Evolutionary conservation across 1,139 yeast species (phyloP), one percentile per base, ranked within the genome.

Genomic region (Taphrina pruni): DNA sequence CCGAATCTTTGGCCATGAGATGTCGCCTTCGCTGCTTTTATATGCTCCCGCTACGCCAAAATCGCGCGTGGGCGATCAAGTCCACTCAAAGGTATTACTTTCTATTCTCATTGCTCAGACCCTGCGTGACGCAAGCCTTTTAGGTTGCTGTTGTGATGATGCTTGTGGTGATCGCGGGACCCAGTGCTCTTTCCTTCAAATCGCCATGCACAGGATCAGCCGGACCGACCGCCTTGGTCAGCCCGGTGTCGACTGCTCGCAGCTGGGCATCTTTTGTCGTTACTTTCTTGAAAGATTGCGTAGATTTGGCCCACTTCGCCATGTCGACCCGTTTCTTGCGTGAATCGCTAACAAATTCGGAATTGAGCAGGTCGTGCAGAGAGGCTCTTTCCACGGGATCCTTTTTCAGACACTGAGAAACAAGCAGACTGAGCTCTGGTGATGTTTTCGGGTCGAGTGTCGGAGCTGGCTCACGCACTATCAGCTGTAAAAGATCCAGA

Each of bases 381-480:
- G 61, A 54, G 7, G 67, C 67, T 32, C 67, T 46, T 32, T 64
- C 67, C 9, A 17, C 32, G 6, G 67, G 67, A 46, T 64, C 67
- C 48, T 64, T 64, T 35, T 64, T 64, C 32, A 64, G 61, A 26
- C 67, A 64, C 6, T 38, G 67, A 20, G 61, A 38, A 7, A 64
- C 67, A 26, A 64, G 36, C 36, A 51, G 12, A 48, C 67, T 64
- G 46, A 64, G 52, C 20, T 45, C 60, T 17, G 67, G 67, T 26
- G 38, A 64, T n/a, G n/a, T 43, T 5, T 45, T 20, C 36, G 55
- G 20, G 26, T 54, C 55, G 61, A 93, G 82, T 0, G 84, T 81
- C 12, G 99, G 99, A 0, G 98, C 94, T 3, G 88, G 87, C 77
- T 95, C 99, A 75, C 93, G 90, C 38, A 94, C 99, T 65, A 94